These are phyloP conservation scores for Nicotiana tabacum DNA, from an alignment of 257 asterid genomes.

Conservation along the genomic window DNA sequence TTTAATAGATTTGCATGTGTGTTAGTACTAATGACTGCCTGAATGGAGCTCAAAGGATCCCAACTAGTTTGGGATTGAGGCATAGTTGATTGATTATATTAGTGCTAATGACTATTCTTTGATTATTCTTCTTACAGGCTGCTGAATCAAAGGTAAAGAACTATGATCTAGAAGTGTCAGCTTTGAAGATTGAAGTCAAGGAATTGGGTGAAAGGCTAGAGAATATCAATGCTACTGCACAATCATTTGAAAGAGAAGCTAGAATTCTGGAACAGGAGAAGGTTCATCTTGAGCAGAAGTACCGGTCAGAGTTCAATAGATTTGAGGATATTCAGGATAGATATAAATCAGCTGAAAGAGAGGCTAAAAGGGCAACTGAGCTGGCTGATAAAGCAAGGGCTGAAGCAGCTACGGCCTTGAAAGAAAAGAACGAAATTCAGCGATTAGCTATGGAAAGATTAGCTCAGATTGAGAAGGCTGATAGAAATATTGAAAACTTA, in stretches of 20 bases:
- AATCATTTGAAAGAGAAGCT: slow-evolving; percentile 74
- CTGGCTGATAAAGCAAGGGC: slow-evolving; percentile 90
- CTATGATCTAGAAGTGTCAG: slow-evolving; percentile 58
- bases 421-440: slow-evolving; percentile 68
- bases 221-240: slow-evolving; percentile 44
- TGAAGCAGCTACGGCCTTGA: slow-evolving; percentile 80
- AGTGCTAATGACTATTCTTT: background rate
- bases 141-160: slow-evolving; percentile 76
- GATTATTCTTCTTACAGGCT: slow-evolving; percentile 42
- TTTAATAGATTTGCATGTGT: background rate
- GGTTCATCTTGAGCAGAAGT: slow-evolving; percentile 70
- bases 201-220: slow-evolving; percentile 63
- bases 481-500: slow-evolving; percentile 60
- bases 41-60: background rate
- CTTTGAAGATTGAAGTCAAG: slow-evolving; percentile 52
- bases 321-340: slow-evolving; percentile 79
- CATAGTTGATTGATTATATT: background rate
- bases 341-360: slow-evolving; percentile 75
- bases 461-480: slow-evolving; percentile 76
- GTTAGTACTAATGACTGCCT: background rate
- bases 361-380: slow-evolving; percentile 80
- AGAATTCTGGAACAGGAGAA: slow-evolving; percentile 79
- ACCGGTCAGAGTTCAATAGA: slow-evolving; percentile 54
- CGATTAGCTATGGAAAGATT: slow-evolving; percentile 73
- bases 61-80: background rate